Conservation (phyloP, 805 yeast species). For the Metschnikowia drakensbergensis region DNA sequence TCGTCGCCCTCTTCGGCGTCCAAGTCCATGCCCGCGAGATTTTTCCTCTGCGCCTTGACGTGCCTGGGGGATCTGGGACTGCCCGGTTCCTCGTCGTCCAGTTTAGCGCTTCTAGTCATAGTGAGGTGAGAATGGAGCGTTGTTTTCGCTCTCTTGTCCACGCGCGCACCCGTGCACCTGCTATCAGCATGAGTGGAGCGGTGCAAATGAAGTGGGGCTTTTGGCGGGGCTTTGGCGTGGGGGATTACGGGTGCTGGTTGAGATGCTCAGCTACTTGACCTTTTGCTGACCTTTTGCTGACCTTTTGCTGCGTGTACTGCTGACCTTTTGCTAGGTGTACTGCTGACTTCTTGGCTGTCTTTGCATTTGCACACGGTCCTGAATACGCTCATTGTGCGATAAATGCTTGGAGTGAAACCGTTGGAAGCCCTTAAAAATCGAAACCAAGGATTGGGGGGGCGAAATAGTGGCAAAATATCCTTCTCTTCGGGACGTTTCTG, state of each 20-base stretch:
- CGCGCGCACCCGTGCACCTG: constrained; percentile 2
- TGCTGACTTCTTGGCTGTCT: too few species aligned
- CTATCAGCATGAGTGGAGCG: background rate
- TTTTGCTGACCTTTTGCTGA: too few species aligned
- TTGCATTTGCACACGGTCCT: too few species aligned
- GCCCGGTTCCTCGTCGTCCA: constrained; percentile 10
- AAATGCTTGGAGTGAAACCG: background rate
- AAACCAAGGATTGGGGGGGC: background rate
- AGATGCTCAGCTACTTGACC: too few species aligned
- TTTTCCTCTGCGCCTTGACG: constrained; percentile 12
- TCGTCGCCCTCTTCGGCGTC: constrained; percentile 20
- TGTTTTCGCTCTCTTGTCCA: constrained; percentile 1
- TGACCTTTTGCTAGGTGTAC: too few species aligned
- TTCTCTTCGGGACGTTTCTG: too few species aligned
- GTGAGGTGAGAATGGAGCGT: background rate
- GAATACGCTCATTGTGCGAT: too few species aligned
- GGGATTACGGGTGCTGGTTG: too few species aligned
- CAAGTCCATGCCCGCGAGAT: constrained; percentile 19
- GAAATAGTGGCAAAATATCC: too few species aligned
- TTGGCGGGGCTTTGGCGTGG: too few species aligned
- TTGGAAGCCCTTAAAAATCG: background rate
- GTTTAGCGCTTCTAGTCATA: constrained; percentile 4
- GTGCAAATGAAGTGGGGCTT: too few species aligned
- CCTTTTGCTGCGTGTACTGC: too few species aligned
- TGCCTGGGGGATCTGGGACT: constrained; percentile 15